A percentile compares a stretch with the other conserved stretches of the same genome.
Conservation (phyloP, 179 eudicot species). For the Spergularia azorica region DNA sequence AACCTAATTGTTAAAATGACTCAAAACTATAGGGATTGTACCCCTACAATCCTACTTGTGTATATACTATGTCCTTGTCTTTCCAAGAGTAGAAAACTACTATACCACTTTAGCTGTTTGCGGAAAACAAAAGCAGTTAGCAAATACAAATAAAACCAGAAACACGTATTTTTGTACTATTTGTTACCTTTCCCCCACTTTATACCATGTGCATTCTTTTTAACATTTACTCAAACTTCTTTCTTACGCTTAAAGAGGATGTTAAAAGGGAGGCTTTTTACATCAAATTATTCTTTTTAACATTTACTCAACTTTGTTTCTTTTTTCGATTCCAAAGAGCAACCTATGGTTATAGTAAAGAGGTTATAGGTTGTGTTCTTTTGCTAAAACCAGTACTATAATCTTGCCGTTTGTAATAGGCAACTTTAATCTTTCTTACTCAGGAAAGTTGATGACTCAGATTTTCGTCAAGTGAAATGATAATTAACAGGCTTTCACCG, state of each 20-base stretch:
- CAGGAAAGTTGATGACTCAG: background rate
- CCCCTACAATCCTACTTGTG: conserved; percentile 4
- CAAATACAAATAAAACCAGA: conserved; percentile 7
- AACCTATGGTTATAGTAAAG: background rate
- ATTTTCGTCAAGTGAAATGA: conserved; percentile 6
- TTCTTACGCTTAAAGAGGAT: conserved; percentile 4
- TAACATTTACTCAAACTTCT: background rate
- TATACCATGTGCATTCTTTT: conserved; percentile 30
- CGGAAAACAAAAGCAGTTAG: conserved; percentile 24
- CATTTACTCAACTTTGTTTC: too few relatives aligned
- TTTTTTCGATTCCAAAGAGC: background rate
- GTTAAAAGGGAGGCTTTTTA: background rate
- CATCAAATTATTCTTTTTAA: background rate
- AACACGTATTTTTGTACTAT: conserved; percentile 19
- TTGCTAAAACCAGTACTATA: background rate
- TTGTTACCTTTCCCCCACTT: background rate
- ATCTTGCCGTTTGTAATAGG: too few relatives aligned
- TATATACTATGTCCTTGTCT: conserved; percentile 1
- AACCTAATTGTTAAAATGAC: conserved; percentile 6
- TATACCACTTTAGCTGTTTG: conserved; percentile 7
- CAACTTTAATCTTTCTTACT: too few relatives aligned
- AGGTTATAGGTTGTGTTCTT: background rate
- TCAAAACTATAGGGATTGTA: conserved; percentile 2
- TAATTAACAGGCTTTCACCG: background rate
- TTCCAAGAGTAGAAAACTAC: conserved; percentile 26